These are phyloP conservation scores for Wickerhamiella hasegawae DNA, from an alignment of 805 yeast species.

Conservation along the genomic window DNA sequence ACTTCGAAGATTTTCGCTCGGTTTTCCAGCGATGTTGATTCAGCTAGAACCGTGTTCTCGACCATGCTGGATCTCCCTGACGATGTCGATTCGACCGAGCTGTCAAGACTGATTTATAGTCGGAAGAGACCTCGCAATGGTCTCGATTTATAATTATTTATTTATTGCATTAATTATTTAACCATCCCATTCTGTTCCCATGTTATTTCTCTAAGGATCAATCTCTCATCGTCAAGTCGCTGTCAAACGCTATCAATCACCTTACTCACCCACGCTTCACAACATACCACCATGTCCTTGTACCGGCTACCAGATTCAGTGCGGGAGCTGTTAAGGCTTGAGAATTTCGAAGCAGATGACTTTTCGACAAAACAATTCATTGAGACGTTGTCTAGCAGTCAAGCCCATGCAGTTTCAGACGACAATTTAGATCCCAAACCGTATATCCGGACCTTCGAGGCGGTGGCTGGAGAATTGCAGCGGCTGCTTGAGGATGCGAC, in stretches of 20 bases:
- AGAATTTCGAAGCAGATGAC: constrained; percentile 19
- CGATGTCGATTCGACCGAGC: background rate
- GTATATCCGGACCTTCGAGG: constrained; percentile 82
- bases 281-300: constrained; percentile 10
- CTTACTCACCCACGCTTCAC: background rate
- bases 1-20: background rate
- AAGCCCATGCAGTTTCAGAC: constrained; percentile 23
- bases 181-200: background rate
- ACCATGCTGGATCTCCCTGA: background rate
- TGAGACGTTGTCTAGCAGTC: constrained; percentile 60
- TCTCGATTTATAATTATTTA: background rate
- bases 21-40: background rate
- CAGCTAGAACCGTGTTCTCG: background rate
- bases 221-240: background rate
- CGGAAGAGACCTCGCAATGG: no score
- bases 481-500: constrained; percentile 41
- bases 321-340: constrained; percentile 18
- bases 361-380: constrained; percentile 65
- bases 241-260: background rate
- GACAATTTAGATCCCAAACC: constrained; percentile 72
- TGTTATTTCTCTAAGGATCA: background rate
- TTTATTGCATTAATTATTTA: no score
- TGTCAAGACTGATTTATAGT: no score
- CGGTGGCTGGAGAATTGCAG: constrained; percentile 58
- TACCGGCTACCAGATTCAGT: constrained; percentile 21